Conservation (phyloP, 768 basidiomycete species). For the Pleurotus tuber-regium region DNA sequence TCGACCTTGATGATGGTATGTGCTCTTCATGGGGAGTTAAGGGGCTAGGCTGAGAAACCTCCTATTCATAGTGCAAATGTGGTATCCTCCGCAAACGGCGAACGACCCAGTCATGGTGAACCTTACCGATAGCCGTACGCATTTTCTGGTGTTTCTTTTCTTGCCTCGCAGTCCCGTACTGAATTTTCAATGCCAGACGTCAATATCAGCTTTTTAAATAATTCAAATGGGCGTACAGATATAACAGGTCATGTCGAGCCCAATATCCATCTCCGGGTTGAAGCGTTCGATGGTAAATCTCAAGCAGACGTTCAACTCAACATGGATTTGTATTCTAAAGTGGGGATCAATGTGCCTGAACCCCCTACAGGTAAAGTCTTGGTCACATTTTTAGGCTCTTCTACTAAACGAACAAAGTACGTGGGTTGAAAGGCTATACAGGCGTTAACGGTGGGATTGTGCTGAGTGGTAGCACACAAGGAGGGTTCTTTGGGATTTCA, state of each 20-base stretch:
- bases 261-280: neutral
- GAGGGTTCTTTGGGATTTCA: no score
- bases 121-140: neutral
- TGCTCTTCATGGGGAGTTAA: no score
- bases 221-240: neutral
- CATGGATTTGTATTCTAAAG: neutral
- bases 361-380: no score
- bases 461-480: no score
- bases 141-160: neutral
- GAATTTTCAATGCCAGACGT: neutral
- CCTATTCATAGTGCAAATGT: neutral
- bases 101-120: neutral
- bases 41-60: no score
- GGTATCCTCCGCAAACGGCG: conserved; percentile 1
- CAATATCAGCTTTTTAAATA: neutral
- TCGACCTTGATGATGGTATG: neutral
- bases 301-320: neutral
- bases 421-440: no score
- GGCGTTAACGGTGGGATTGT: no score
- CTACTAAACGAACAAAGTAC: no score
- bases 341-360: neutral
- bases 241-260: neutral
- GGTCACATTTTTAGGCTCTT: no score
- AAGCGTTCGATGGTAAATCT: neutral
- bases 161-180: neutral